Percentiles rank a stretch among this genome's conserved stretches.
Evolutionary conservation across 441 rosid genomes (phyloP).

Genomic region (Daphne laureola): DNA sequence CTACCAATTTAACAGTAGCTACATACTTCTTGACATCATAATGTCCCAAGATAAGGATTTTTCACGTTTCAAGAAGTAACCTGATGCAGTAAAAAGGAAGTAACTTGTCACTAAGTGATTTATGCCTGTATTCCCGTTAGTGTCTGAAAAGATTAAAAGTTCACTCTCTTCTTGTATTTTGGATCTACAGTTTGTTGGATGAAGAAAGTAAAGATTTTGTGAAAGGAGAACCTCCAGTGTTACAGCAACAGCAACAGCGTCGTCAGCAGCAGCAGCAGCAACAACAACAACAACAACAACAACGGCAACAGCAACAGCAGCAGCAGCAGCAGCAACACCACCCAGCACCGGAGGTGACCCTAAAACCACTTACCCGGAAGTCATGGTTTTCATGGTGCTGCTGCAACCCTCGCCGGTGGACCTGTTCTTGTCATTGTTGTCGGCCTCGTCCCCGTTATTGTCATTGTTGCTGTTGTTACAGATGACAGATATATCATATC

Average conservation of each 20-base stretch:
- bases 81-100: conserved; percentile 11
- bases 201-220: conserved; percentile 4
- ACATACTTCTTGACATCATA: too few species aligned
- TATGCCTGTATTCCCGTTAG: neutral
- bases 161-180: conserved; percentile 5
- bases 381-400: conserved; percentile 17
- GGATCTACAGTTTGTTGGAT: conserved; percentile 23
- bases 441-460: neutral
- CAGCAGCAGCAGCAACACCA: conserved; percentile 8
- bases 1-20: too few species aligned
- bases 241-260: neutral
- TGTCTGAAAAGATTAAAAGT: neutral
- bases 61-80: too few species aligned
- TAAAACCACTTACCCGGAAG: conserved; percentile 8
- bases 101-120: too few species aligned
- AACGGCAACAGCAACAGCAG: neutral
- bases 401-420: conserved; percentile 9
- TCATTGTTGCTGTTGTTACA: neutral
- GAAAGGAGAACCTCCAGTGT: conserved; percentile 3
- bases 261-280: conserved; percentile 1
- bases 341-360: neutral
- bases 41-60: too few species aligned
- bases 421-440: conserved; percentile 1
- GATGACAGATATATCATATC: conserved; percentile 1
- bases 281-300: neutral